These are phyloP conservation scores for Chloris gayana DNA, from an alignment of 176 grass and related monocot genomes.

Conservation along the genomic window DNA sequence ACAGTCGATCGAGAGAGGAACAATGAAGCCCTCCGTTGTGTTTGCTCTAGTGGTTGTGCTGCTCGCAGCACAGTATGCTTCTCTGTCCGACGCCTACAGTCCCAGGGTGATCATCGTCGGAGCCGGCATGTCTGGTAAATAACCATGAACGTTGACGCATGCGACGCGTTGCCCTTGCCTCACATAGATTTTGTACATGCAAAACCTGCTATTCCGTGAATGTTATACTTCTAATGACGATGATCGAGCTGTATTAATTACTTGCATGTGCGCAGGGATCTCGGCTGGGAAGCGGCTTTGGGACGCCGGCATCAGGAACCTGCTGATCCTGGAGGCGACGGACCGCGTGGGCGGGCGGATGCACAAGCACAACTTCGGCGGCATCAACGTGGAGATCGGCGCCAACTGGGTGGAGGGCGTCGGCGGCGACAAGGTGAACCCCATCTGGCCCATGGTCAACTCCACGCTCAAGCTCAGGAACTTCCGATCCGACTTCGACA, in stretches of 20 bases:
- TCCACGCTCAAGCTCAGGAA: conserved; percentile 55
- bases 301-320: conserved; percentile 62
- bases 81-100: too few species aligned
- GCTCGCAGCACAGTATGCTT: too few species aligned
- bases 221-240: too few species aligned
- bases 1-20: too few species aligned
- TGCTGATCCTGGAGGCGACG: conserved; percentile 74
- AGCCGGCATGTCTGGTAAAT: conserved; percentile 35
- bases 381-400: conserved; percentile 61
- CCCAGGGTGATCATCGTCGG: too few species aligned
- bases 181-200: too few species aligned
- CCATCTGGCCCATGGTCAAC: conserved; percentile 72
- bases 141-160: not conserved
- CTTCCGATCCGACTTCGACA: conserved; percentile 57
- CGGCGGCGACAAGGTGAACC: conserved; percentile 48
- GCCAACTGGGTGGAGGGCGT: conserved; percentile 89
- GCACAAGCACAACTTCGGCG: conserved; percentile 58
- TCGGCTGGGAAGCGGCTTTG: conserved; percentile 68
- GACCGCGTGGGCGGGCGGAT: conserved; percentile 71
- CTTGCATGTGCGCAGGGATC: conserved; percentile 51
- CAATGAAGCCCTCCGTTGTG: too few species aligned
- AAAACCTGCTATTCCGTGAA: too few species aligned
- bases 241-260: too few species aligned
- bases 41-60: too few species aligned
- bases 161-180: too few species aligned